Evolutionary conservation across 208 protist species (phyloP), one percentile per base, ranked within the genome.

Genomic region (Leishmania mexicana): DNA sequence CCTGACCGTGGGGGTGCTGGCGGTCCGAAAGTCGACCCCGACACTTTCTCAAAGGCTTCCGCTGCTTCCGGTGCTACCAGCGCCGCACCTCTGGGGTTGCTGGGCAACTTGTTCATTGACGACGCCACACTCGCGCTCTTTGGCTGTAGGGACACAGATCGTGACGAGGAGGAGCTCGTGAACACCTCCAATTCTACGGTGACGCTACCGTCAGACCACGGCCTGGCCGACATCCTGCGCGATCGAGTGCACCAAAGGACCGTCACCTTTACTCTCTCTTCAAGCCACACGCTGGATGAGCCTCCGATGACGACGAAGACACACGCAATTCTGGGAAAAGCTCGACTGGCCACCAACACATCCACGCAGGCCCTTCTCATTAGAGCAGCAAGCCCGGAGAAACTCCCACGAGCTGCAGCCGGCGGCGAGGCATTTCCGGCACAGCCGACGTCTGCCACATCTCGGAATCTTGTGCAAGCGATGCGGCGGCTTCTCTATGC

Each of bases 401-500:
- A 1, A 28, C 42, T 1, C 40, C 35, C 68, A 53, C 42, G 17
- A 21, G 10, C 68, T 15, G 68, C 45, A n/a, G 38, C 21, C 68
- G 13, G 24, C 19, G 40, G 28, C 24, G 45, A 54, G 28, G 45
- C 68, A 6, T 74, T 1, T 15, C 40, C n/a, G 45, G 42, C 68
- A 51, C 68, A 47, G 45, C 45, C 10, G n/a, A 10, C 40, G 21
- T 45, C 67, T 35, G 35, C 71, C 17, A 62, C 73, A 68, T 53
- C 68, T 53, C 42, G 54, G 68, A 53, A 53, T n/a, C 31, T 53
- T 42, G 58, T 64, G 19, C 79, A 76, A 42, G 21, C 6, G 13
- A 45, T 87, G 53, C 84, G 82, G 35, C 92, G 86, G 74, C 81
- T 93, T 24, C 31, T 93, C n/a, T 93, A 93, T 75, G 71, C 90